Base-by-base conservation (phyloP, 1,139 yeast genomes). In the Candida sanyaensis region DNA sequence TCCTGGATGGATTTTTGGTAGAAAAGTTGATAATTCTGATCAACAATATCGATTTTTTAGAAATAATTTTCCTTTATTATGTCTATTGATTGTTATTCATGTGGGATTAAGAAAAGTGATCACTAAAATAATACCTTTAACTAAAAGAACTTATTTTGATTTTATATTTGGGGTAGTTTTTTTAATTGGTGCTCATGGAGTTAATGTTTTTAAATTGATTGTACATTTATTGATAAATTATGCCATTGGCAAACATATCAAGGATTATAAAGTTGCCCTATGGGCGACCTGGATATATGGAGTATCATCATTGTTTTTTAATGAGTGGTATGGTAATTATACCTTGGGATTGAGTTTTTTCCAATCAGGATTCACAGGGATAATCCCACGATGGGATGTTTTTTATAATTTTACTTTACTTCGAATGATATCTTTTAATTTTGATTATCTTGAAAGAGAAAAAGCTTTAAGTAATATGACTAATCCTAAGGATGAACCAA, bases 371-470 rank as follows among this genome's bases (percentile, higher is more conserved):
- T 84, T 77, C 58, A 75, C 73, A 62, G 98, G 99, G 0, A 77
- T 92, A 26, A 84, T 93, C 55, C 77, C 83, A 17, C 75, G 98
- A 56, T 95, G 99, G 99, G 98, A 93, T 62, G 97, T 95, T 7
- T 89, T 88, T 59, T 95, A 84, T 76, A 95, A 93, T 65, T 90
- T 95, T 65, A 86, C 96, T 0, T 71, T 93, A 54, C 75, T 95
- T 47, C 77, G 97, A 56, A 81, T 91, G 80, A 69, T 95, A 43
- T 88, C 97, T 49, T 93, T 78, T 66, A 88, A 88, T 55, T 65
- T 88, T 54, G 99, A 95, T 65, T 90, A 78, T 59, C 64, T 86
- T 39, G 81, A 79, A 57, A 71, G 80, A 53, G 67, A 64, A 55
- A 55, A 58, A 56, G 41, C 32, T 54, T 54, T 42, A 55, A 51